Conservation (phyloP, 1,284 basidiomycete species). For the Cryptococcus floricola region DNA sequence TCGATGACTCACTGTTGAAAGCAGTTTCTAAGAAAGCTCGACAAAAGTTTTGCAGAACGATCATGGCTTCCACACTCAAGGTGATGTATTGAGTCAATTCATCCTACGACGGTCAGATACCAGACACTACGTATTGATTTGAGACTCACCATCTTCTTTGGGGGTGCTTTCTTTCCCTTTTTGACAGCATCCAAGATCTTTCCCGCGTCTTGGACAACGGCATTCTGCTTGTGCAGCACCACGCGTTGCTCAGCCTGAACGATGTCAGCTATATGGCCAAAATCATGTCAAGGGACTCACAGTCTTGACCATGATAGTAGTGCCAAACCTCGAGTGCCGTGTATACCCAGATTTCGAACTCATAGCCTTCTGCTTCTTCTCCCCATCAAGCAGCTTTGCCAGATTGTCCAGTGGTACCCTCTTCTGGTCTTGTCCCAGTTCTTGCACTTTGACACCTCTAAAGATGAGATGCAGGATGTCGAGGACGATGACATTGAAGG, state of each 20-base stretch:
- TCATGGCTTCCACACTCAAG: slow-evolving; percentile 64
- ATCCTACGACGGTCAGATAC: slow-evolving; percentile 47
- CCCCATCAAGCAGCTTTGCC: slow-evolving; percentile 65
- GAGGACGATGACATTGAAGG: slow-evolving; percentile 79
- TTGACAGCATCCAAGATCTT: slow-evolving; percentile 75
- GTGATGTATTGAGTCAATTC: slow-evolving; percentile 44
- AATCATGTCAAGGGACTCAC: slow-evolving; percentile 35
- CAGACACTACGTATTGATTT: background rate
- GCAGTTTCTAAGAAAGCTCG: slow-evolving; percentile 69
- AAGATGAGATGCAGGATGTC: slow-evolving; percentile 87
- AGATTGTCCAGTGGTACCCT: slow-evolving; percentile 63
- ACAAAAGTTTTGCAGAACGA: slow-evolving; percentile 64
- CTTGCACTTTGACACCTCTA: slow-evolving; percentile 65
- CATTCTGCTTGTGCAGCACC: slow-evolving; percentile 78
- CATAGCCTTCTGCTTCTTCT: slow-evolving; percentile 61
- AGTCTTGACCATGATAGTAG: slow-evolving; percentile 75
- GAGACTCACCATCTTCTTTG: slow-evolving; percentile 52
- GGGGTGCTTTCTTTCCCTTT: slow-evolving; percentile 58
- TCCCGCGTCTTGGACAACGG: slow-evolving; percentile 68
- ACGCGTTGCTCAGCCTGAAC: slow-evolving; percentile 48
- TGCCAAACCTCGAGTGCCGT: slow-evolving; percentile 89
- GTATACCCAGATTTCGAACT: slow-evolving; percentile 54
- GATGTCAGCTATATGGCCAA: background rate
- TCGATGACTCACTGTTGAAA: slow-evolving; percentile 71
- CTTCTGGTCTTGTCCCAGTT: slow-evolving; percentile 62